A percentile compares a stretch with the other conserved stretches of the same genome.
Conservation (phyloP, 306 rosid genomes). For the Quercus ilex region DNA sequence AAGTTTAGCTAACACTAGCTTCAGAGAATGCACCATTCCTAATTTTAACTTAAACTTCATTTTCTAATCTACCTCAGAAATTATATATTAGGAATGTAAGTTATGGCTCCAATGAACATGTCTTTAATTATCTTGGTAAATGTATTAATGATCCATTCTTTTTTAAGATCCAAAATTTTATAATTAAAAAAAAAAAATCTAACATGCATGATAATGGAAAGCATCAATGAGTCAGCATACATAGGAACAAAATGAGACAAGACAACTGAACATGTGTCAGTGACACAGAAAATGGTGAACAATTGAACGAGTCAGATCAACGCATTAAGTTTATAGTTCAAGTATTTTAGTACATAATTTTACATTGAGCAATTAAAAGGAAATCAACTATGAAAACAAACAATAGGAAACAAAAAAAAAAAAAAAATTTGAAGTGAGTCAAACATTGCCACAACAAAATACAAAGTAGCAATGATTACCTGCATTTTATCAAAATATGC, state of each 20-base stretch:
- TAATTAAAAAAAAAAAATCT: too few species aligned
- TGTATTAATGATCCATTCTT: too few species aligned
- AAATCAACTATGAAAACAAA: not conserved
- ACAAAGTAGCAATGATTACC: slow-evolving; percentile 37
- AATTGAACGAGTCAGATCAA: not conserved
- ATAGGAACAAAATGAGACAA: not conserved
- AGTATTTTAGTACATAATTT: not conserved
- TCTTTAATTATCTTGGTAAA: too few species aligned
- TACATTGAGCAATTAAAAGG: not conserved
- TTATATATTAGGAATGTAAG: not conserved
- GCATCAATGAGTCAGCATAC: not conserved
- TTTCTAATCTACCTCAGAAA: not conserved
- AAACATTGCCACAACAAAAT: not conserved
- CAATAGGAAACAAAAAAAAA: not conserved
- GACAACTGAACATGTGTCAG: not conserved
- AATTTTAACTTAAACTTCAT: not conserved
- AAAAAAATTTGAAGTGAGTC: not conserved
- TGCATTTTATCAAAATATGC: slow-evolving; percentile 93
- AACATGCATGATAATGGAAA: not conserved
- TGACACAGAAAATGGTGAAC: not conserved
- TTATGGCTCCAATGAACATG: not conserved
- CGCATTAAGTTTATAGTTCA: not conserved
- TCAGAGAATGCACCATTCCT: not conserved
- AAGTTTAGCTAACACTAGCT: too few species aligned
- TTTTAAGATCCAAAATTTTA: too few species aligned